Conservation (phyloP, 768 basidiomycete species). For the Amanita muscaria region DNA sequence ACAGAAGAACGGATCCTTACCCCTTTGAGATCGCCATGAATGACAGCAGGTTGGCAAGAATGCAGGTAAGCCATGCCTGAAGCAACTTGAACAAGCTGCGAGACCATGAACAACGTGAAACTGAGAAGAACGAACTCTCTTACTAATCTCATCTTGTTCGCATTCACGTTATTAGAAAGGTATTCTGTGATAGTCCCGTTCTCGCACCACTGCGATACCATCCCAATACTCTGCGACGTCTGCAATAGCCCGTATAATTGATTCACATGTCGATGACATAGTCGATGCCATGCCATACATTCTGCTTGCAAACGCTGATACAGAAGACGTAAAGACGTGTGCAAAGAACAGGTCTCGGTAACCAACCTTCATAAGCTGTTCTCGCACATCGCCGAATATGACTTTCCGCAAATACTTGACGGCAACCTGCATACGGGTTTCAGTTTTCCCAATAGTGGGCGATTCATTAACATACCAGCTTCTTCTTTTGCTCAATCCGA, state of each 20-base stretch:
- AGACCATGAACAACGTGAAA: not conserved
- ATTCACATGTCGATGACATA: slow-evolving; percentile 47
- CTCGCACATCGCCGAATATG: slow-evolving; percentile 41
- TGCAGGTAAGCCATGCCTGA: slow-evolving; percentile 53
- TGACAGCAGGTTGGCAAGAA: slow-evolving; percentile 40
- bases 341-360: too few species aligned
- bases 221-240: slow-evolving; percentile 41
- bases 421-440: slow-evolving; percentile 36
- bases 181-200: slow-evolving; percentile 50
- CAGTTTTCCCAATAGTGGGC: not conserved
- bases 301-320: slow-evolving; percentile 47
- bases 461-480: slow-evolving; percentile 19
- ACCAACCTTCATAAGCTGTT: slow-evolving; percentile 37
- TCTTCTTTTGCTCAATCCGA: slow-evolving; percentile 27
- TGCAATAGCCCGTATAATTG: slow-evolving; percentile 49
- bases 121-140: slow-evolving; percentile 10
- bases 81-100: slow-evolving; percentile 44
- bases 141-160: slow-evolving; percentile 42
- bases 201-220: slow-evolving; percentile 60
- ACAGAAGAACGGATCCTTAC: slow-evolving; percentile 24
- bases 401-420: slow-evolving; percentile 47
- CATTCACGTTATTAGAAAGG: slow-evolving; percentile 34
- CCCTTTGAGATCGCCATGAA: slow-evolving; percentile 58
- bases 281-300: slow-evolving; percentile 47
- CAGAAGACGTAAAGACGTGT: slow-evolving; percentile 1